Percentiles rank a stretch among this genome's conserved stretches.
Conservation (phyloP, 1,284 basidiomycete species). For the Psilocybe mexicana region DNA sequence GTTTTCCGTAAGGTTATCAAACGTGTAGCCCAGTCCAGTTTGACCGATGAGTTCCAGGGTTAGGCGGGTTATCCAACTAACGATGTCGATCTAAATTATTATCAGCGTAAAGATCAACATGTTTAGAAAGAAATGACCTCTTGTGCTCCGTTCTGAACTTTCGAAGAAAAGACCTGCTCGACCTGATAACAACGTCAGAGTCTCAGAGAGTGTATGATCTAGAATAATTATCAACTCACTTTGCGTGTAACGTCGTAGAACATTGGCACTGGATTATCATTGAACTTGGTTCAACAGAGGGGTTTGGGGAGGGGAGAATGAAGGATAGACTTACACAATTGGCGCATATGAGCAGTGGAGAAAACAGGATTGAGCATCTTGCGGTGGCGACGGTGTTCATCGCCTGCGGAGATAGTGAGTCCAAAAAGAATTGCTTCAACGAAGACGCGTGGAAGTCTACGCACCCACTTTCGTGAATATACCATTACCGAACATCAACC, state of each 20-base stretch:
- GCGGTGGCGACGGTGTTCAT: slow-evolving; percentile 27
- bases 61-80: slow-evolving; percentile 26
- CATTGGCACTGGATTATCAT: slow-evolving; percentile 23
- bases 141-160: background rate
- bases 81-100: slow-evolving; percentile 25
- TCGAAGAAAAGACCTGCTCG: background rate
- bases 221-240: slow-evolving; percentile 13
- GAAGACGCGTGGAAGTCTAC: background rate
- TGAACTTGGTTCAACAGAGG: background rate
- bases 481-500: slow-evolving; percentile 22
- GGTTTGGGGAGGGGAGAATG: background rate
- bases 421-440: background rate
- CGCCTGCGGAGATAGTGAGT: slow-evolving; percentile 18
- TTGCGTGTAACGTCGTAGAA: slow-evolving; percentile 28
- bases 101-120: background rate
- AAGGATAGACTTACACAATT: slow-evolving; percentile 21
- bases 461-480: slow-evolving; percentile 23
- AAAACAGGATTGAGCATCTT: slow-evolving; percentile 31
- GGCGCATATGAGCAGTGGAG: slow-evolving; percentile 25
- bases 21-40: slow-evolving; percentile 9
- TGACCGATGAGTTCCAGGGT: slow-evolving; percentile 11
- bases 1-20: slow-evolving; percentile 10
- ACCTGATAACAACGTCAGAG: background rate
- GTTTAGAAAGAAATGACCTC: background rate
- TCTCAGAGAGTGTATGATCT: background rate